These are phyloP conservation scores for Talaromyces sp. DNA, from an alignment of 2,329 filamentous ascomycete genomes.

Conservation along the genomic window DNA sequence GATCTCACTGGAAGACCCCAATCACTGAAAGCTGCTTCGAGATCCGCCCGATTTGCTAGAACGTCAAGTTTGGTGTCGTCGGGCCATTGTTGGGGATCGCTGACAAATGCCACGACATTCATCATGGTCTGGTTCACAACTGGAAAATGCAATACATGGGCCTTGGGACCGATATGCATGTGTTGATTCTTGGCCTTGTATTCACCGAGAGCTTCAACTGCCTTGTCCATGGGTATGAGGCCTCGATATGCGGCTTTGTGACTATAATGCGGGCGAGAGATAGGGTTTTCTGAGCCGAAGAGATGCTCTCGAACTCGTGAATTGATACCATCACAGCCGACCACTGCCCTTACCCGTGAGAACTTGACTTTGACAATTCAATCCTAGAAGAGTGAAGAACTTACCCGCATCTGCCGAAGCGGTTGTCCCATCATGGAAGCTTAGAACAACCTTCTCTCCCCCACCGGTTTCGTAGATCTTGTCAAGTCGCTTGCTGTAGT, in stretches of 20 bases:
- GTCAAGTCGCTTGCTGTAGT: conserved; percentile 33
- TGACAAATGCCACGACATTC: conserved; percentile 7
- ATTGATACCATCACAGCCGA: conserved; percentile 39
- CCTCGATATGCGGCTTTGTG: conserved; percentile 36
- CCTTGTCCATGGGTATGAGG: conserved; percentile 53
- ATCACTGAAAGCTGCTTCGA: conserved; percentile 38
- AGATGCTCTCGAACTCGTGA: conserved; percentile 30
- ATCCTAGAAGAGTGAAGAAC: conserved; percentile 28
- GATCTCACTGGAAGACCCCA: conserved; percentile 41
- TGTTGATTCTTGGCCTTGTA: conserved; percentile 50
- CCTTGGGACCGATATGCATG: conserved; percentile 57
- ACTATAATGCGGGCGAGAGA: conserved; percentile 27
- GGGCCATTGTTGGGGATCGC: background rate
- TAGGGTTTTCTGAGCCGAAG: conserved; percentile 22
- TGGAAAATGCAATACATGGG: conserved; percentile 60
- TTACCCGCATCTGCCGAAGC: conserved; percentile 31
- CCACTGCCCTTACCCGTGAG: conserved; percentile 20
- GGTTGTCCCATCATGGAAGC: conserved; percentile 32
- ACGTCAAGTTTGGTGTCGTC: conserved; percentile 14
- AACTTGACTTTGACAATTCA: background rate
- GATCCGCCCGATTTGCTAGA: conserved; percentile 38
- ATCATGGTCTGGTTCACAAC: conserved; percentile 37
- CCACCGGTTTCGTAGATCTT: conserved; percentile 19
- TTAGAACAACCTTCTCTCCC: conserved; percentile 22
- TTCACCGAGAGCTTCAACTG: conserved; percentile 48